Evolutionary conservation across 768 basidiomycete species (phyloP), one percentile per base, ranked within the genome.

Genomic region (Mycena galopus): DNA sequence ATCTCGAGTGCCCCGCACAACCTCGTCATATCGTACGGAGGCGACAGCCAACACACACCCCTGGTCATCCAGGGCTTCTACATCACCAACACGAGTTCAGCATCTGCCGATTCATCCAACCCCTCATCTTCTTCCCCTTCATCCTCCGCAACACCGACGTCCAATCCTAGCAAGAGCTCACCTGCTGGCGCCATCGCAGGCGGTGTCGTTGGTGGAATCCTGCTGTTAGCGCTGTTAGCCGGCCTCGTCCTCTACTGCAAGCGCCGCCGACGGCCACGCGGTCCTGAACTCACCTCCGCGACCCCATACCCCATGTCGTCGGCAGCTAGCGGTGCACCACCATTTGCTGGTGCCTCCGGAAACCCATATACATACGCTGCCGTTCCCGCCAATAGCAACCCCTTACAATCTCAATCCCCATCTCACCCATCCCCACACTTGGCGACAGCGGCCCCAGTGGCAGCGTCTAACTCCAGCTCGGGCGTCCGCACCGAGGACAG

Each of bases 21-120:
- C 9, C 64, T 80, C 5, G 56, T 77, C 14, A 74, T 80, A 2
- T 75, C 73, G 6, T 75, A 78, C 61, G 51, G 61, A n/a, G 76
- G 75, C 3, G 61, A 66, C 55, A n/a, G 32, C 10, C 23, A 71
- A 37, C 47, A 66, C 29, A 71, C 77, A 2, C 80, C 79, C 1
- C 75, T 80, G 11, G 56, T 73, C 10, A 66, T 81, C 32, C 65
- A 73, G 23, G 71, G 73, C 21, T 72, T 77, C 44, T 67, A 67
- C 5, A 65, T 77, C 16, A 70, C 67, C 29, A 72, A 69, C 51
- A 67, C 73, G 21, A 67, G 55, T 73, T 32, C 67, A 3, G n/a
- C 39, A 1, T 39, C n/a, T n/a, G n/a, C 44, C 44, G 16, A 25
- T 39, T 56, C 53, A 11, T 51, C 42, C 4, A 11, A 19, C 55